phyloP scores from a whole-genome alignment of 192 early-diverging fungal species.

The Phycomyces blakesleeanus region DNA sequence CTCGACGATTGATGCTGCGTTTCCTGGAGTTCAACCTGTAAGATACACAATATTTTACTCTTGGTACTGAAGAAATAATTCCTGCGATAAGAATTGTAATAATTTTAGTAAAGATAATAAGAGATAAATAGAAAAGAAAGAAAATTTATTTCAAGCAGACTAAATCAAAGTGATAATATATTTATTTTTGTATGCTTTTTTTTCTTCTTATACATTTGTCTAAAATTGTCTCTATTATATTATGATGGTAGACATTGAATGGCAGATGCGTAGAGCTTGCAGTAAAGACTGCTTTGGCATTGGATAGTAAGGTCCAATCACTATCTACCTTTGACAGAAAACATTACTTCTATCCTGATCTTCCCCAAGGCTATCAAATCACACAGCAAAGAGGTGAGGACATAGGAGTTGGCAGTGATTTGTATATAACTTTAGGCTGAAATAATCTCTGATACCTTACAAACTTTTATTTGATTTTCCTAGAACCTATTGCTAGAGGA shows the following conservation, averaged over 20 bases:
- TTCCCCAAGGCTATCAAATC: conserved; percentile 93
- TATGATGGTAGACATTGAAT: conserved; percentile 55
- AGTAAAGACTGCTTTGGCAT: conserved; percentile 65
- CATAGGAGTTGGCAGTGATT: too few species aligned
- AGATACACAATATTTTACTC: conserved; percentile 15
- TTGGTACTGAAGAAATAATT: too few species aligned
- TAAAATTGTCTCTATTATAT: neutral
- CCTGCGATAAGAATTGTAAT: too few species aligned
- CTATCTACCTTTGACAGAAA: conserved; percentile 85
- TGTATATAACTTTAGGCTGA: too few species aligned
- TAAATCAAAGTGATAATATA: too few species aligned
- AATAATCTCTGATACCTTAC: neutral
- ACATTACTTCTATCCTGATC: conserved; percentile 94
- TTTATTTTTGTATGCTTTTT: neutral
- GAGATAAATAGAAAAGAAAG: too few species aligned
- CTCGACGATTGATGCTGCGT: conserved; percentile 72
- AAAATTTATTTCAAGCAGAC: too few species aligned
- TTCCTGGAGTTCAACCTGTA: conserved; percentile 85
- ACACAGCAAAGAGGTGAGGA: conserved; percentile 73
- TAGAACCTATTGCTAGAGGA: conserved; percentile 73
- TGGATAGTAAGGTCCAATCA: conserved; percentile 61
- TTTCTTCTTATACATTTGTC: neutral
- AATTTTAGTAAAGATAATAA: too few species aligned
- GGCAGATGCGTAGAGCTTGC: conserved; percentile 69
- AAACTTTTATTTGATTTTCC: neutral